phyloP scores from a whole-genome alignment of 1,284 basidiomycete genomes.

The Coriolopsis trogii region DNA sequence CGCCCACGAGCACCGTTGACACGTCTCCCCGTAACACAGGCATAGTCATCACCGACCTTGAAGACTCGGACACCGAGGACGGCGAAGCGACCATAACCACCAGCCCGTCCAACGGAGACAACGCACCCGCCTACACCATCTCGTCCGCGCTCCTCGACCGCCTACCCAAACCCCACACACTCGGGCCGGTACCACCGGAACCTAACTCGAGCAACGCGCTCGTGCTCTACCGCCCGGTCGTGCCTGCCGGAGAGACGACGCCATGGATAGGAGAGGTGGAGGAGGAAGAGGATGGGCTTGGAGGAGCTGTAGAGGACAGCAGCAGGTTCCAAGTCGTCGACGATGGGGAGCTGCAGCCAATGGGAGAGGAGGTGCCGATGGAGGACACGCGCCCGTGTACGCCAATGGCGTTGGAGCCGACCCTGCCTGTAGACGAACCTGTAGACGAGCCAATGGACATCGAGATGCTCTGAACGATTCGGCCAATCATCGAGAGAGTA shows the following conservation, averaged over 20 bases:
- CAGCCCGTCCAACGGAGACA: background rate
- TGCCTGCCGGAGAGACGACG: slow-evolving; percentile 17
- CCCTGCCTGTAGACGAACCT: slow-evolving; percentile 15
- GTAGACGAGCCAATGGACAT: slow-evolving; percentile 64
- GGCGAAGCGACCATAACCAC: slow-evolving; percentile 26
- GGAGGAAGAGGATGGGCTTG: background rate
- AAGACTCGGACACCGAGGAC: slow-evolving; percentile 47
- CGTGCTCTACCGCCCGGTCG: slow-evolving; percentile 56
- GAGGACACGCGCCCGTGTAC: slow-evolving; percentile 18
- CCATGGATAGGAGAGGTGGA: slow-evolving; percentile 7
- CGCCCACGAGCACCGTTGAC: slow-evolving; percentile 17
- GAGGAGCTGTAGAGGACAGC: background rate
- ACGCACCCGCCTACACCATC: slow-evolving; percentile 34
- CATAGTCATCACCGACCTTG: slow-evolving; percentile 65
- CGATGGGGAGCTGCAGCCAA: slow-evolving; percentile 10
- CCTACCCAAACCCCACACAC: slow-evolving; percentile 16
- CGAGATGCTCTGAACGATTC: slow-evolving; percentile 38
- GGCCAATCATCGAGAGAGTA: slow-evolving; percentile 15
- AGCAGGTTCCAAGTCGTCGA: too few species aligned
- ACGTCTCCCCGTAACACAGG: slow-evolving; percentile 37
- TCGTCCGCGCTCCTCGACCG: slow-evolving; percentile 52
- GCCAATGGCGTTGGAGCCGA: slow-evolving; percentile 28
- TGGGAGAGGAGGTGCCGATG: slow-evolving; percentile 15
- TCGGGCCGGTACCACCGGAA: slow-evolving; percentile 19
- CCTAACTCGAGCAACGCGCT: slow-evolving; percentile 49